phyloP scores from a whole-genome alignment of 495 filamentous ascomycete genomes.

The Aspergillus taichungensis region DNA sequence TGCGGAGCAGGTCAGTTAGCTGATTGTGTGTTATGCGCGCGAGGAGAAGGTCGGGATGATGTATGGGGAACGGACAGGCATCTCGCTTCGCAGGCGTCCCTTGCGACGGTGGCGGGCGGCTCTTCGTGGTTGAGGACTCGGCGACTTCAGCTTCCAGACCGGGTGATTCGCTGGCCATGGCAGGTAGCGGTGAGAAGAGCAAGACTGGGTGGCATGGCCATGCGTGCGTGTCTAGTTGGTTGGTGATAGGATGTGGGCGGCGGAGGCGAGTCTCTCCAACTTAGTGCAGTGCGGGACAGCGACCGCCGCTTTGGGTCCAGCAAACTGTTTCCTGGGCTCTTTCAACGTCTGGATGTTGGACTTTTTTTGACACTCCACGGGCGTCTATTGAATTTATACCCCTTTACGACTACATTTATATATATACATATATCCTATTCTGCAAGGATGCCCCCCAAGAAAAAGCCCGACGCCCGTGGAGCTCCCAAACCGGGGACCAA shows the following conservation, averaged over 20 bases:
- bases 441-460: constrained; percentile 34
- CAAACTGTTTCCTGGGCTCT: neutral
- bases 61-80: constrained; percentile 24
- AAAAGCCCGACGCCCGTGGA: constrained; percentile 33
- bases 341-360: neutral
- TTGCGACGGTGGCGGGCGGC: neutral
- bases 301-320: neutral
- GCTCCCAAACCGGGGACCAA: constrained; percentile 39
- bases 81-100: constrained; percentile 30
- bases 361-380: constrained; percentile 13
- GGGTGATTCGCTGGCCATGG: neutral
- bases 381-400: constrained; percentile 5
- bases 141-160: constrained; percentile 1
- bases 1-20: neutral
- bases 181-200: too few relatives aligned
- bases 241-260: neutral
- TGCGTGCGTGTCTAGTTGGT: too few relatives aligned
- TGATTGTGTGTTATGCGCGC: neutral
- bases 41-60: neutral
- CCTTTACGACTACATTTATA: neutral
- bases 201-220: too few relatives aligned
- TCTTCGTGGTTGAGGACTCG: neutral
- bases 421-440: neutral
- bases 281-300: constrained; percentile 28
- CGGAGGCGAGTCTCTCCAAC: neutral